A percentile compares a stretch with the other conserved stretches of the same genome.
Conservation (phyloP, 1,284 basidiomycete species). For the Porodaedalea pini region DNA sequence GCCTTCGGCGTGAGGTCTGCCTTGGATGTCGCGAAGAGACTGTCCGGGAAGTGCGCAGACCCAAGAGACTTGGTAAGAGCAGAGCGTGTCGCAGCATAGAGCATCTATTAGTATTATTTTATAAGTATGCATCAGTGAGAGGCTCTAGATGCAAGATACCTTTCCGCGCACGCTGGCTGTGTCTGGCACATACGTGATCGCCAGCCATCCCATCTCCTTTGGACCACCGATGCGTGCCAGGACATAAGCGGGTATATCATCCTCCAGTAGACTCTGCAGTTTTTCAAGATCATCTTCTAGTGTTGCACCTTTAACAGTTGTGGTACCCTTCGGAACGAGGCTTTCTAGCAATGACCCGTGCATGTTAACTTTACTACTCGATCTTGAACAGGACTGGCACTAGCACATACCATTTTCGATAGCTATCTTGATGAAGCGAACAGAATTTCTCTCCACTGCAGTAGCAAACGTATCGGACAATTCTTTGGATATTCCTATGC, state of each 20-base stretch:
- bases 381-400: conserved; percentile 23
- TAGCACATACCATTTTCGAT: conserved; percentile 60
- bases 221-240: conserved; percentile 61
- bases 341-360: conserved; percentile 55
- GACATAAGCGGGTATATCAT: conserved; percentile 66
- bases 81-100: conserved; percentile 83
- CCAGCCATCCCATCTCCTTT: conserved; percentile 57
- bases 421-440: conserved; percentile 70
- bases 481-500: conserved; percentile 34
- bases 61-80: conserved; percentile 75
- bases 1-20: conserved; percentile 61
- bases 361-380: conserved; percentile 11
- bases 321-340: conserved; percentile 53
- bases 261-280: conserved; percentile 55
- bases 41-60: conserved; percentile 71
- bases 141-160: conserved; percentile 36
- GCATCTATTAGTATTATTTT: conserved; percentile 59
- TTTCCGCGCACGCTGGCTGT: conserved; percentile 72
- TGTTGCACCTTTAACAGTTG: conserved; percentile 42
- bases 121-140: neutral
- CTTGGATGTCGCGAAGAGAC: conserved; percentile 78
- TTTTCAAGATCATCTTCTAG: conserved; percentile 57
- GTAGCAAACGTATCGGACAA: conserved; percentile 47
- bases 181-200: conserved; percentile 74
- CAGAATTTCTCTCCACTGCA: conserved; percentile 45